A percentile compares a stretch with the other conserved stretches of the same genome.
Conservation (phyloP, 331 rosid genomes). For the Pyrus hybrid region DNA sequence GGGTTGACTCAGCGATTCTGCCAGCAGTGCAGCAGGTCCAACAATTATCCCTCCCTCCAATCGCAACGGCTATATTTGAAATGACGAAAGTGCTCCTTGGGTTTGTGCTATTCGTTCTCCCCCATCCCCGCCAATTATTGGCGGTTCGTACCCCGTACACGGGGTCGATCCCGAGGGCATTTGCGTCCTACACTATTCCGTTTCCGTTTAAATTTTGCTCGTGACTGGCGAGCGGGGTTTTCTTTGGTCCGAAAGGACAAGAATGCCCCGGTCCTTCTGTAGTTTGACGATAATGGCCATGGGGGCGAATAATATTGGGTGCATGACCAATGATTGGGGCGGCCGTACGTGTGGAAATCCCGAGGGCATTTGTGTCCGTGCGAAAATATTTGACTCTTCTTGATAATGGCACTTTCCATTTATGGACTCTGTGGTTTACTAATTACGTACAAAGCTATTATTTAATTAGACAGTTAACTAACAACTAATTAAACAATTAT, state of each 20-base stretch:
- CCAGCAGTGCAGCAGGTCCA: conserved; percentile 98
- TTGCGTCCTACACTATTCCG: conserved; percentile 23
- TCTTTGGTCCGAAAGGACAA: not conserved
- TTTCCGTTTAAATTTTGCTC: not conserved
- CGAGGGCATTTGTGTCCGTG: conserved; percentile 83
- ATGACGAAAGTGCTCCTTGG: conserved; percentile 23
- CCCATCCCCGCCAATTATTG: conserved; percentile 28
- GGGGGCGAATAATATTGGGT: conserved; percentile 3
- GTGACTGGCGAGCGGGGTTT: not conserved
- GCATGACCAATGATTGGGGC: conserved; percentile 45
- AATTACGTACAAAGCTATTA: conserved; percentile 7
- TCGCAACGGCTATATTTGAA: not conserved
- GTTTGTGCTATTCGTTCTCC: not conserved
- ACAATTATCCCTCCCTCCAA: not conserved
- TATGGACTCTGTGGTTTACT: conserved; percentile 46
- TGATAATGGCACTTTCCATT: conserved; percentile 26
- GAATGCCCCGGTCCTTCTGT: not conserved
- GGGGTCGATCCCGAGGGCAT: conserved; percentile 30
- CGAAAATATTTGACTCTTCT: not conserved
- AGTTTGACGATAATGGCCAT: conserved; percentile 36
- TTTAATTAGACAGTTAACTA: conserved; percentile 10
- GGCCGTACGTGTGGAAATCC: conserved; percentile 71
- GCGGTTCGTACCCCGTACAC: not conserved
- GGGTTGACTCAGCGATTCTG: conserved; percentile 99
- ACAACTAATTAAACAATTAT: not conserved